Conservation (phyloP, 2,329 filamentous ascomycete genomes). For the Xylariaceae sp. region DNA sequence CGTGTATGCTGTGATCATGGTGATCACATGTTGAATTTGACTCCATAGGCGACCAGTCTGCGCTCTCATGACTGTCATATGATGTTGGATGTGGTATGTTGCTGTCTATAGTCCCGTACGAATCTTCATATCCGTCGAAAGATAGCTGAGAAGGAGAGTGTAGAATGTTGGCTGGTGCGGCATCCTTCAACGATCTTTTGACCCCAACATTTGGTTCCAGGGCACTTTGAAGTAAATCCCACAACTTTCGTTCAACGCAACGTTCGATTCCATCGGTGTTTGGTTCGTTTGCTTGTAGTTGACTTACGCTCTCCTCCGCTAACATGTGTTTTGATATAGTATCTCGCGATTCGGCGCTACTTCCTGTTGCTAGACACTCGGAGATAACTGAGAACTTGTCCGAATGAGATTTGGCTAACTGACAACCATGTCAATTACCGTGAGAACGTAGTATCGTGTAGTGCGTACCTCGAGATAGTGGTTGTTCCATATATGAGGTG, state of each 20-base stretch:
- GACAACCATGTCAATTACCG: slow-evolving; percentile 2
- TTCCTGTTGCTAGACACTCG: slow-evolving; percentile 19
- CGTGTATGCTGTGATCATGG: too few species aligned
- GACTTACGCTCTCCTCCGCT: too few species aligned
- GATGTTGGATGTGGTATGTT: too few species aligned
- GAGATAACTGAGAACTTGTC: slow-evolving; percentile 22
- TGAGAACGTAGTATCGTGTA: background rate
- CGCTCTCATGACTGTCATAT: too few species aligned
- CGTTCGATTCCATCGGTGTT: slow-evolving; percentile 2
- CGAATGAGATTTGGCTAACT: slow-evolving; percentile 20
- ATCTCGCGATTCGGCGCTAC: slow-evolving; percentile 16
- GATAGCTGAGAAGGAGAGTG: too few species aligned
- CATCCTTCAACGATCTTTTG: background rate
- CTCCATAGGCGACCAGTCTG: too few species aligned
- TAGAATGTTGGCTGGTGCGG: background rate
- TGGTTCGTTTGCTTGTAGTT: background rate
- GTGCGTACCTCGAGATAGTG: slow-evolving; percentile 13
- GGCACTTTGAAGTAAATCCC: slow-evolving; percentile 20
- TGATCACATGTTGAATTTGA: too few species aligned
- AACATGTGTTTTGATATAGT: too few species aligned
- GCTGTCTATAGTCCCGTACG: too few species aligned
- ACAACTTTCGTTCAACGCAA: slow-evolving; percentile 19
- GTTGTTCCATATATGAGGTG: slow-evolving; percentile 18
- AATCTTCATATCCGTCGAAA: too few species aligned
- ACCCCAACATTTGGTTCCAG: slow-evolving; percentile 19